Evolutionary conservation across 2,329 filamentous ascomycete genomes (phyloP), one percentile per base, ranked within the genome.

Genomic region (Cryphonectria naterciae): DNA sequence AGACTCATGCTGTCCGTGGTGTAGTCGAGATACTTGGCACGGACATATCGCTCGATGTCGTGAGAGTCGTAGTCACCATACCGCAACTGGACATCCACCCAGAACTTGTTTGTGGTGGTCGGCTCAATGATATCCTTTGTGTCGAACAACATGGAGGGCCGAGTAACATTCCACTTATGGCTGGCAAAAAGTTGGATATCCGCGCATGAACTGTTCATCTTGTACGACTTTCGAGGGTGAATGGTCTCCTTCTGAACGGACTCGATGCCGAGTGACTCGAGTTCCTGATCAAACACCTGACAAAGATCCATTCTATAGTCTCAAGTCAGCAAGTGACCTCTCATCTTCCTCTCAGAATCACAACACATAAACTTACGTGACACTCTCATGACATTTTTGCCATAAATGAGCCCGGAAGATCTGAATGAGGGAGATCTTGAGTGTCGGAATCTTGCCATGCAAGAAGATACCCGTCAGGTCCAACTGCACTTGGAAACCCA

Each of bases 151-250:
- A 97, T 88, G 3, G 95, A 98, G 1, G 96, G 97, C 2, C 93
- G 88, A 0, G 95, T 98, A 67, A 99, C 95, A 74, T 97, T 98
- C 97, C 97, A 99, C 81, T 98, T 99, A 84, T 98, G 96, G 74
- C 93, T 97, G 52, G 46, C 46, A 56, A 68, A 62, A 1, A 56
- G 43, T 10, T 63, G 35, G 39, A 63, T 68, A 52, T 63, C 60
- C 5, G 97, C 96, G 78, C 96, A 98, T 70, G 95, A 98, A 77
- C 95, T 98, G 86, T 99, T 99, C 96, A 99, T 99, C 89, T 99
- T 99, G 89, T 99, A 99, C 5, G 94, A 98, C 83, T 99, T 99
- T 89, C 96, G 89, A 67, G 96, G 96, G 85, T 99, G 96, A 72
- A 99, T 99, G 0, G 96, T 98, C 84, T 99, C 96, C 82, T 99